phyloP scores from a whole-genome alignment of 352 stramenopile genomes.

The Chrysophaeum taylorii region DNA sequence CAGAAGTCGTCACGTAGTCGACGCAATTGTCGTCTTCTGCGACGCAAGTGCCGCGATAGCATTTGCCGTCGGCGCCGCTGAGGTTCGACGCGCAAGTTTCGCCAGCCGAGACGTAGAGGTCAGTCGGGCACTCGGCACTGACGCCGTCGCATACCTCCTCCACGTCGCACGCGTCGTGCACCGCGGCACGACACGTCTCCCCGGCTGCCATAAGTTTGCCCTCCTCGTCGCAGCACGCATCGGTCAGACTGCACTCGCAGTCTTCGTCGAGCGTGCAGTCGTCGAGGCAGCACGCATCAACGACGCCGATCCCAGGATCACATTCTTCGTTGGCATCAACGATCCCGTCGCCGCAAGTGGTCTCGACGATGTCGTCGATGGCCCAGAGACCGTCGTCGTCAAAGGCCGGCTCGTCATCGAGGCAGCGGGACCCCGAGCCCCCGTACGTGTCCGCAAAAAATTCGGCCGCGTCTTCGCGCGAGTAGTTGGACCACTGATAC shows the following conservation, averaged over 20 bases:
- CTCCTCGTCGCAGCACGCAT: neutral
- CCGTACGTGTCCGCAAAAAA: neutral
- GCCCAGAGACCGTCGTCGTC: too few species aligned
- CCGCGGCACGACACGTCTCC: neutral
- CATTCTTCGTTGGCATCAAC: neutral
- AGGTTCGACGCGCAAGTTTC: neutral
- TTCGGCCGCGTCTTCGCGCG: neutral
- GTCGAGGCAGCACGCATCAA: neutral
- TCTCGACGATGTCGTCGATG: neutral
- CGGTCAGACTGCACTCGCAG: neutral
- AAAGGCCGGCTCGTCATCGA: neutral
- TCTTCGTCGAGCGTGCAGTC: neutral
- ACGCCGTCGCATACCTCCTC: neutral
- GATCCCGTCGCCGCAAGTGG: conserved; percentile 2
- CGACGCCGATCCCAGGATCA: neutral
- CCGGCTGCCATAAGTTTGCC: neutral
- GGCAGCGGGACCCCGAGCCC: neutral
- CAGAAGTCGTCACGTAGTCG: too few species aligned
- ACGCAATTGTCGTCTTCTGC: too few species aligned
- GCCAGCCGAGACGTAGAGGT: neutral
- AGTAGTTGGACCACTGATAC: neutral
- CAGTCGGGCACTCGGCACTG: neutral
- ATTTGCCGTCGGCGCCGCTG: neutral
- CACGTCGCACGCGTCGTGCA: neutral
- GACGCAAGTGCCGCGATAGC: neutral